Conservation (phyloP, 495 filamentous ascomycete species). For the Aspergillus incahuasiensis region DNA sequence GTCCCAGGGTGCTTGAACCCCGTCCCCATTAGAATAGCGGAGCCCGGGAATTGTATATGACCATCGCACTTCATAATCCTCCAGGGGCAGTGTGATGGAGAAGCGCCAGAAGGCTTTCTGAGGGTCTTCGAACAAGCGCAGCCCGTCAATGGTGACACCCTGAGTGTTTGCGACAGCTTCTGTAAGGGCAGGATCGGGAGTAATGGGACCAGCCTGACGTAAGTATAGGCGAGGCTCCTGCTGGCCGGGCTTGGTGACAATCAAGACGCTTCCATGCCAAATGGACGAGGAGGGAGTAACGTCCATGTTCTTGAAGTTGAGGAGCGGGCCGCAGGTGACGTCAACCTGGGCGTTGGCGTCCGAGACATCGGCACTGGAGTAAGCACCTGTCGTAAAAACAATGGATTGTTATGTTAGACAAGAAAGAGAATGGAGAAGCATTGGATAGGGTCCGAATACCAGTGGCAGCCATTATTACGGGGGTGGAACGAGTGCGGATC, state of each 20-base stretch:
- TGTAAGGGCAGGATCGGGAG: constrained; percentile 8
- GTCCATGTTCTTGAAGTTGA: constrained; percentile 84
- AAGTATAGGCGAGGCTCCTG: constrained; percentile 47
- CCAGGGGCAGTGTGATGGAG: constrained; percentile 50
- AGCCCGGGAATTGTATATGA: constrained; percentile 44
- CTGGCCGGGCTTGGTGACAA: constrained; percentile 67
- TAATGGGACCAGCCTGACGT: constrained; percentile 40
- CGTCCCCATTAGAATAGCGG: constrained; percentile 31
- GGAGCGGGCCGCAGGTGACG: constrained; percentile 71
- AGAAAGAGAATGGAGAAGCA: background rate
- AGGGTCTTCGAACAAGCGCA: constrained; percentile 75
- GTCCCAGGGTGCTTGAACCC: constrained; percentile 37
- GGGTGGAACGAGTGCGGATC: background rate
- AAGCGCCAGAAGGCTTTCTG: constrained; percentile 81
- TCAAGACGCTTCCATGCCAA: constrained; percentile 81
- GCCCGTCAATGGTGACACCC: constrained; percentile 38
- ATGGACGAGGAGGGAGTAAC: constrained; percentile 42
- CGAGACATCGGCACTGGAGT: constrained; percentile 11
- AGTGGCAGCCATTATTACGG: constrained; percentile 8
- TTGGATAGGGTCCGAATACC: background rate
- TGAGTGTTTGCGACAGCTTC: constrained; percentile 7
- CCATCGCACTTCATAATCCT: constrained; percentile 45
- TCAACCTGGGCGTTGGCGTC: constrained; percentile 44
- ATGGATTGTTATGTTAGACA: constrained; percentile 6
- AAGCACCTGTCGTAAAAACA: background rate